Evolutionary conservation across 179 eudicot species (phyloP).

Genomic region (Silene noctiflora): DNA sequence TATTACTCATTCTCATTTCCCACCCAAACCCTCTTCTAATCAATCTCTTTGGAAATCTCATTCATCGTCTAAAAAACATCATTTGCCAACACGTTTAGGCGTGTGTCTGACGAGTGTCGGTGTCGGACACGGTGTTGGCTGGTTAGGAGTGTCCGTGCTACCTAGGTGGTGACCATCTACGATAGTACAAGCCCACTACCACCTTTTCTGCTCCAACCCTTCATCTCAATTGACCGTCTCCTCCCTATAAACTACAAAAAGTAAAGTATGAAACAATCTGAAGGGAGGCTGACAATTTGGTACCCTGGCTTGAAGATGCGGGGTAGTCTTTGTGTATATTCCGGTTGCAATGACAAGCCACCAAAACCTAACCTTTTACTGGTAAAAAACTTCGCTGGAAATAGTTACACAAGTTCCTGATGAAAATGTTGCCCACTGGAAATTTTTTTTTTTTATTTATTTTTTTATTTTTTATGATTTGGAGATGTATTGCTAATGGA

Average conservation of each 20-base stretch:
- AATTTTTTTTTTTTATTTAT: too few species aligned
- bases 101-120: too few species aligned
- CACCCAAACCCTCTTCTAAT: too few species aligned
- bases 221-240: neutral
- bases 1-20: too few species aligned
- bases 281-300: neutral
- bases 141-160: too few species aligned
- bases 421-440: neutral
- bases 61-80: too few species aligned
- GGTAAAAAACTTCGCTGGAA: neutral
- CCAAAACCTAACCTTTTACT: neutral
- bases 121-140: too few species aligned
- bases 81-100: too few species aligned
- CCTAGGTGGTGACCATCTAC: neutral
- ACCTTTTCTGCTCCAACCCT: neutral
- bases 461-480: too few species aligned
- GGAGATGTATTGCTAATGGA: neutral
- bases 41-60: too few species aligned
- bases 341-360: neutral
- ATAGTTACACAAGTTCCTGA: neutral
- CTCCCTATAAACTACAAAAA: neutral
- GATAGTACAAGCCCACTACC: neutral
- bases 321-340: neutral
- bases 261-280: neutral
- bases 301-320: neutral